These are phyloP conservation scores for Umbilicus rupestris DNA, from an alignment of 164 flowering plant species.

Conservation along the genomic window DNA sequence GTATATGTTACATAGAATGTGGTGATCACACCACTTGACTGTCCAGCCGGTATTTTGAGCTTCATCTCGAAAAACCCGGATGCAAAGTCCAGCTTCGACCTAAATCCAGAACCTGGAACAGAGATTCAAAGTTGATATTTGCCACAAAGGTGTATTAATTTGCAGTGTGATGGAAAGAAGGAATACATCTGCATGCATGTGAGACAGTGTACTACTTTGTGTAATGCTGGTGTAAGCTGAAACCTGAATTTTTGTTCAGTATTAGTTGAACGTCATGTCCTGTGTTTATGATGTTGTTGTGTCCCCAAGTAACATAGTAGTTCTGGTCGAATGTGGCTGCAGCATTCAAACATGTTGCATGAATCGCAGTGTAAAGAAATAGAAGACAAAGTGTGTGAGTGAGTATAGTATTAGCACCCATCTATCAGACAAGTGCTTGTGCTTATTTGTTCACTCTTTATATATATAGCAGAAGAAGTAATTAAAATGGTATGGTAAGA, in stretches of 20 bases:
- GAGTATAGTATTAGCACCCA: neutral
- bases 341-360: neutral
- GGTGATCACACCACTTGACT: slow-evolving; percentile 54
- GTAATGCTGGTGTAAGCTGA: neutral
- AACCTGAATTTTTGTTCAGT: neutral
- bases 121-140: neutral
- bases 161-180: neutral
- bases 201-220: neutral
- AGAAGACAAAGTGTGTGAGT: neutral
- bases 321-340: slow-evolving; percentile 2
- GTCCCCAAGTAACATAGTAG: neutral
- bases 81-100: slow-evolving; percentile 32
- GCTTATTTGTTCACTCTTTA: neutral
- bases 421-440: neutral
- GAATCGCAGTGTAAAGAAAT: neutral
- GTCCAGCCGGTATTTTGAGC: slow-evolving; percentile 38
- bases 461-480: no score
- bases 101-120: slow-evolving; percentile 46
- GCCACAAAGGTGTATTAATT: neutral
- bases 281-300: slow-evolving; percentile 1
- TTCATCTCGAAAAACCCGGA: slow-evolving; percentile 47
- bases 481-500: no score
- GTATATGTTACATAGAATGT: slow-evolving; percentile 39
- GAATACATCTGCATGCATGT: neutral
- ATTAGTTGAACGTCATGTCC: neutral